Conservation (phyloP, 2,329 filamentous ascomycete genomes). For the Talaromyces funiculosus region DNA sequence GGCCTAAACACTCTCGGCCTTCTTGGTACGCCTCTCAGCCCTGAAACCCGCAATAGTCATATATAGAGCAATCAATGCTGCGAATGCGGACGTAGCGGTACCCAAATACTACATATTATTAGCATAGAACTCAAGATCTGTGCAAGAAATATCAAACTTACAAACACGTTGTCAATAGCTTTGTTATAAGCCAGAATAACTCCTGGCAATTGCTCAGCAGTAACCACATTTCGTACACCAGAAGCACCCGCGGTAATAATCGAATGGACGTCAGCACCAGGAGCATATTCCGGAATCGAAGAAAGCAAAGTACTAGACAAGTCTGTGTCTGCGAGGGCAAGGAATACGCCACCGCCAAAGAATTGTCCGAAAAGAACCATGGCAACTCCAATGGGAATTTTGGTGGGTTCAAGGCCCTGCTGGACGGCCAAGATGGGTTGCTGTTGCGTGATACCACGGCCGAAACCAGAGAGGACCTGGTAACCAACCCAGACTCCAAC, state of each 20-base stretch:
- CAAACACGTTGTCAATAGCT: slow-evolving; percentile 4
- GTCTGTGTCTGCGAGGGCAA: slow-evolving; percentile 4
- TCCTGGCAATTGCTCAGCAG: background rate
- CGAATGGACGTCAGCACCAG: background rate
- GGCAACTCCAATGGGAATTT: slow-evolving; percentile 3
- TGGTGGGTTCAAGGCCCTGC: slow-evolving; percentile 3
- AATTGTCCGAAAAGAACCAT: slow-evolving; percentile 10
- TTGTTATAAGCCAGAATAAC: slow-evolving; percentile 4
- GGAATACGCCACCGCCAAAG: slow-evolving; percentile 7
- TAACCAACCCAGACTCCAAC: slow-evolving; percentile 7
- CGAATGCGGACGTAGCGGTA: slow-evolving; percentile 5
- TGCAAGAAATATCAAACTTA: background rate
- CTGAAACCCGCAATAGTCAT: background rate
- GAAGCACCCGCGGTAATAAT: slow-evolving; percentile 2
- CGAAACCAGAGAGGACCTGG: slow-evolving; percentile 4
- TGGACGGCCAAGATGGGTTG: background rate
- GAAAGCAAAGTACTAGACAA: background rate
- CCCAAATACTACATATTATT: slow-evolving; percentile 1
- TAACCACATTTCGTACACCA: slow-evolving; percentile 1
- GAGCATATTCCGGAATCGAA: background rate
- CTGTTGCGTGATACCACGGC: slow-evolving; percentile 6
- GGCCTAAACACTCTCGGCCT: background rate
- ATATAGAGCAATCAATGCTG: slow-evolving; percentile 2
- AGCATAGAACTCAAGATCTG: background rate
- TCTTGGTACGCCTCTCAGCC: background rate